These are phyloP conservation scores for Zasmidium cellare DNA, from an alignment of 2,329 filamentous ascomycete species.

Conservation along the genomic window DNA sequence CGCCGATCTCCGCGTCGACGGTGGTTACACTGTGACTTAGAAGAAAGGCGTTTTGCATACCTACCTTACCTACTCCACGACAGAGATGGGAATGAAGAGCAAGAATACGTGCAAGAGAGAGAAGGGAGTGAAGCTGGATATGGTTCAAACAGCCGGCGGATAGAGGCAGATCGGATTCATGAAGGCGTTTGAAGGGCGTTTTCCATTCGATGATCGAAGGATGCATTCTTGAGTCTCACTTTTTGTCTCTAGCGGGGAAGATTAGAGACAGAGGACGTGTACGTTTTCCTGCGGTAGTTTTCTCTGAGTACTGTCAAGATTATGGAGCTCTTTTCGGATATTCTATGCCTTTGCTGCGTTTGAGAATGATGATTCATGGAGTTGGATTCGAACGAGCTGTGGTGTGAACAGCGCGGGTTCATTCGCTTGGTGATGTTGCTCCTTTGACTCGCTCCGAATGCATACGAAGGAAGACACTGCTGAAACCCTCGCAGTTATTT, in stretches of 20 bases:
- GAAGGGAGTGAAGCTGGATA: not conserved
- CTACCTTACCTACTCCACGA: not conserved
- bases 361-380: too few species aligned
- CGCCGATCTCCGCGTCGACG: constrained; percentile 45
- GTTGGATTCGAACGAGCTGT: too few species aligned
- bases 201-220: not conserved
- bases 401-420: too few species aligned
- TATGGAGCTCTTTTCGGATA: not conserved
- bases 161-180: not conserved
- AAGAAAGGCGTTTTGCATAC: not conserved
- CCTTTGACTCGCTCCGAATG: too few species aligned
- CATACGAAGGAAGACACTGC: too few species aligned
- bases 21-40: constrained; percentile 44
- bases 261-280: not conserved
- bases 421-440: too few species aligned
- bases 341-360: not conserved
- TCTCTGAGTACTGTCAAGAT: not conserved
- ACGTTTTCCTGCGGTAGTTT: not conserved
- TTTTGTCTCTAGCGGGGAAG: not conserved
- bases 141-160: not conserved
- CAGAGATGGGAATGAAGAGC: not conserved
- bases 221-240: not conserved
- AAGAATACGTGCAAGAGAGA: not conserved
- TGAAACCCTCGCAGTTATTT: too few species aligned
- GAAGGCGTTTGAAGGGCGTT: too few species aligned